These are phyloP conservation scores for Magnusiomyces paraingens DNA, from an alignment of 1,139 yeast species.

Conservation along the genomic window DNA sequence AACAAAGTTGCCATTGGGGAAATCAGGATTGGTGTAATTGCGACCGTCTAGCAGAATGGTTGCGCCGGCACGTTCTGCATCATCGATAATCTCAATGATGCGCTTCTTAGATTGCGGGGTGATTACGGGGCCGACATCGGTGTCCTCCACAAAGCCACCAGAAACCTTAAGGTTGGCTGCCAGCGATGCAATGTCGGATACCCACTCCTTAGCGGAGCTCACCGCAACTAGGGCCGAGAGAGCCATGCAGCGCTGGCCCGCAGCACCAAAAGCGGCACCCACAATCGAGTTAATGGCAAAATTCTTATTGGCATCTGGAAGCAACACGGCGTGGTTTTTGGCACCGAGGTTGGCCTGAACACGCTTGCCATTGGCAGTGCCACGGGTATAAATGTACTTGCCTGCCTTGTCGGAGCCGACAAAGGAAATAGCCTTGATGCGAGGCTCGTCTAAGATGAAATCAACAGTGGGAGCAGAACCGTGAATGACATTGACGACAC, in stretches of 20 bases:
- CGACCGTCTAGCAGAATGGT: constrained; percentile 60
- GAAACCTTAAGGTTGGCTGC: constrained; percentile 56
- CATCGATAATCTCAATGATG: constrained; percentile 50
- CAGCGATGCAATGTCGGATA: constrained; percentile 51
- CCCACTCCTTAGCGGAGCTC: constrained; percentile 62
- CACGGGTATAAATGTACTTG: constrained; percentile 61
- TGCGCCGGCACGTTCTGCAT: constrained; percentile 53
- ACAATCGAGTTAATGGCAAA: constrained; percentile 62
- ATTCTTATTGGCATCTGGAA: constrained; percentile 65
- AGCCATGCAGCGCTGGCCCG: constrained; percentile 84
- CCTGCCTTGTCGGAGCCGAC: constrained; percentile 79
- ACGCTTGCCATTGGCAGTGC: constrained; percentile 64
- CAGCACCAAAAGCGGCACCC: constrained; percentile 82
- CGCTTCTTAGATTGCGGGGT: constrained; percentile 51
- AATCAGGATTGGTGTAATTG: constrained; percentile 44
- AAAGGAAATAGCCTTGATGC: constrained; percentile 72
- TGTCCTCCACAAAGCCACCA: constrained; percentile 55
- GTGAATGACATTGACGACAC: constrained; percentile 68
- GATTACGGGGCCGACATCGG: constrained; percentile 70
- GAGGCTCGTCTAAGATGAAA: constrained; percentile 65
- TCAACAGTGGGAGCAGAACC: constrained; percentile 74
- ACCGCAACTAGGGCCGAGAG: constrained; percentile 71
- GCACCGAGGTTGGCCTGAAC: constrained; percentile 78
- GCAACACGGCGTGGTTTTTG: constrained; percentile 65
- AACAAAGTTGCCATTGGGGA: constrained; percentile 63